A percentile compares a stretch with the other conserved stretches of the same genome.
Conservation (phyloP, 306 rosid species). For the Rosa persica region DNA sequence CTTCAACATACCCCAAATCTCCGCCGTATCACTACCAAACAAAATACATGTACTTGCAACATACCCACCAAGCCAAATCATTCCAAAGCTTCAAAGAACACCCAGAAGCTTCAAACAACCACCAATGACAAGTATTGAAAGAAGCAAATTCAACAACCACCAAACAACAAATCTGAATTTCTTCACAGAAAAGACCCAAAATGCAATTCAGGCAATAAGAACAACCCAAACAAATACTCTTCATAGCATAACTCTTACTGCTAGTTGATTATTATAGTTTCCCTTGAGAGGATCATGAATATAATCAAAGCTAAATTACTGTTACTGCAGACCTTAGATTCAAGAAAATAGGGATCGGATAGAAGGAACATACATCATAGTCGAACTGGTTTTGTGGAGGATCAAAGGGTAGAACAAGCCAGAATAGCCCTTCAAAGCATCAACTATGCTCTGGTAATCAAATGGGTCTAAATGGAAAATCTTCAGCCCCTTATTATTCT, state of each 20-base stretch:
- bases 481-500: conserved; percentile 46
- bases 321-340: not conserved
- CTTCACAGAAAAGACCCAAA: too few species aligned
- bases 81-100: too few species aligned
- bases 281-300: not conserved
- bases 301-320: not conserved
- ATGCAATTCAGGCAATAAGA: too few species aligned
- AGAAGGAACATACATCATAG: conserved; percentile 54
- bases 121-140: too few species aligned
- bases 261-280: not conserved
- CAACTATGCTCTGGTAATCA: conserved; percentile 75
- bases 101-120: too few species aligned
- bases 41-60: too few species aligned
- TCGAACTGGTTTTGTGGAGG: conserved; percentile 62
- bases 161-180: too few species aligned
- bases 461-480: conserved; percentile 72
- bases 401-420: conserved; percentile 81
- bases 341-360: not conserved
- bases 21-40: too few species aligned
- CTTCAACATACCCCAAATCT: too few species aligned
- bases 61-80: too few species aligned
- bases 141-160: too few species aligned
- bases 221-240: too few species aligned
- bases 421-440: conserved; percentile 73
- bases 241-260: not conserved